Conservation (phyloP, 345 rosid genomes). For the Eucalyptus microcorys region DNA sequence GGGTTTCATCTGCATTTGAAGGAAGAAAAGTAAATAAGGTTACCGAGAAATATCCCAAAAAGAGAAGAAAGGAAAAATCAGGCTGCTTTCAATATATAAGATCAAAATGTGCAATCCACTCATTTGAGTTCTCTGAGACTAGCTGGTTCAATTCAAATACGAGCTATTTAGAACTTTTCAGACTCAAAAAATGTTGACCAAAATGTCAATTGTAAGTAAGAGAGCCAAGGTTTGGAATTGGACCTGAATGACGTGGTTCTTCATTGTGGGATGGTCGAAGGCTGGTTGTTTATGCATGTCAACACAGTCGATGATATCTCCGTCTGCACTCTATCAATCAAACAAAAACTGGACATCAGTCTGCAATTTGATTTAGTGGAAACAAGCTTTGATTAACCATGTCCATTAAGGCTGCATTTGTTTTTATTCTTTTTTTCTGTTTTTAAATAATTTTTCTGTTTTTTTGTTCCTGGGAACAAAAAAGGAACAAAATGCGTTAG, state of each 20-base stretch:
- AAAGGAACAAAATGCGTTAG: too few species aligned
- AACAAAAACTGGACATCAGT: not conserved
- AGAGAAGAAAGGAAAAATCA: not conserved
- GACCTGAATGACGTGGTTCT: conserved; percentile 35
- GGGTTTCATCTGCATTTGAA: conserved; percentile 25
- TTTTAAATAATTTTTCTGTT: too few species aligned
- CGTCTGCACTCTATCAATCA: conserved; percentile 28
- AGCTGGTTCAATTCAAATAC: not conserved
- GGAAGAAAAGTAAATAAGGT: not conserved
- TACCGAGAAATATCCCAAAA: not conserved
- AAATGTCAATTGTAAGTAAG: not conserved
- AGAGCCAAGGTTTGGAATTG: not conserved
- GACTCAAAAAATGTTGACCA: not conserved
- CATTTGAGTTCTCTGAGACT: not conserved
- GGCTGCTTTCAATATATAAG: not conserved
- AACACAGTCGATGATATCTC: conserved; percentile 43
- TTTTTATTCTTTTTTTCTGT: too few species aligned
- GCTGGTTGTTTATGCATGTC: conserved; percentile 41
- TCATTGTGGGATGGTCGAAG: conserved; percentile 35
- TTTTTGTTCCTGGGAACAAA: too few species aligned
- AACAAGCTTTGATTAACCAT: not conserved
- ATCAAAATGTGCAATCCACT: not conserved
- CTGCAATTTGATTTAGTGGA: not conserved
- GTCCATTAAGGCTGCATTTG: too few species aligned
- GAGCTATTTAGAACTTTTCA: not conserved